A percentile compares a stretch with the other conserved stretches of the same genome.
Evolutionary conservation across 2,329 filamentous ascomycete species (phyloP).

Genomic region (Beauveria brongniartii): DNA sequence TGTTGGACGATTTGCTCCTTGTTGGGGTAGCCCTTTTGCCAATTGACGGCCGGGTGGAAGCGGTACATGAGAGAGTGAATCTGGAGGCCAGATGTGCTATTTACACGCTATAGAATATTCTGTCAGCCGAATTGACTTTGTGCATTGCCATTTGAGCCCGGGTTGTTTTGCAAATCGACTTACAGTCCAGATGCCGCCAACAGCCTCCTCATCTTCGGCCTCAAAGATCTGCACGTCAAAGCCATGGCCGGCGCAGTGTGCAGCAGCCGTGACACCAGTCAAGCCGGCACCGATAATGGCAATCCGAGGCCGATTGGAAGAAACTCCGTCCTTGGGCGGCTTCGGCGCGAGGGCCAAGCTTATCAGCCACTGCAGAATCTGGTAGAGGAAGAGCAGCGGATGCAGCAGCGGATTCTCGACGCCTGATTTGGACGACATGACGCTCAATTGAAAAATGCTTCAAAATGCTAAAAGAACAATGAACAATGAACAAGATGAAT

Average conservation of each 20-base stretch:
- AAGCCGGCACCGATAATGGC: constrained; percentile 65
- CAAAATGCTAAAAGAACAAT: neutral
- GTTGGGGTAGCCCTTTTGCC: constrained; percentile 68
- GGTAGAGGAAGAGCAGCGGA: constrained; percentile 54
- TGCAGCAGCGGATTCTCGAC: constrained; percentile 37
- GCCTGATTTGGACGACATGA: constrained; percentile 25
- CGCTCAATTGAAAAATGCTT: neutral
- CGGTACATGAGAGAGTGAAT: constrained; percentile 84
- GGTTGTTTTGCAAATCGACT: constrained; percentile 20
- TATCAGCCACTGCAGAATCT: constrained; percentile 56
- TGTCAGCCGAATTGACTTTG: neutral
- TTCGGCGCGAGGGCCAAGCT: constrained; percentile 59
- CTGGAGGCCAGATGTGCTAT: constrained; percentile 73
- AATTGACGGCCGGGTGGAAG: constrained; percentile 73
- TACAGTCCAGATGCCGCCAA: constrained; percentile 78
- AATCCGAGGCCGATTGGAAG: constrained; percentile 55
- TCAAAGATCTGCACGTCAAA: constrained; percentile 79
- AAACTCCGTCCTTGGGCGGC: constrained; percentile 52
- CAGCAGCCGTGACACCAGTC: constrained; percentile 68
- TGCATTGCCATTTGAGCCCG: neutral
- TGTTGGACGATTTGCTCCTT: constrained; percentile 68
- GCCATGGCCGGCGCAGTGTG: constrained; percentile 77
- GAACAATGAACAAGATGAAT: neutral
- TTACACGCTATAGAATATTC: constrained; percentile 50
- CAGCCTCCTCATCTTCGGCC: constrained; percentile 51